Evolutionary conservation across 176 grass and related monocot species (phyloP).

Genomic region (Oryza punctata): DNA sequence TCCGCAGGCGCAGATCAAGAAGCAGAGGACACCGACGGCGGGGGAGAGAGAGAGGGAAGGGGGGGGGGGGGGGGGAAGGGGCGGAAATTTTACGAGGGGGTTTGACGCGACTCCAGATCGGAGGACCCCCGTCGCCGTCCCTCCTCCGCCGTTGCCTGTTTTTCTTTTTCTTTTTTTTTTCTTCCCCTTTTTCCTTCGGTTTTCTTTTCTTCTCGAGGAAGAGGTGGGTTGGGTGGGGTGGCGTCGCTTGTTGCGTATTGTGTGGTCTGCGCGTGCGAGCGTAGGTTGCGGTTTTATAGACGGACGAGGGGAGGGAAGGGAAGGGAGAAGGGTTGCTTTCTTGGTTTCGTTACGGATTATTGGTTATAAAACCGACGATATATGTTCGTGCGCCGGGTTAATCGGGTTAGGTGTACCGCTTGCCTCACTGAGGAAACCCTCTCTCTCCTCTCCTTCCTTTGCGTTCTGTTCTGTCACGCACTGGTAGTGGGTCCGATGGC

Average conservation of each 20-base stretch:
- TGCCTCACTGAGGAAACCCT: no score
- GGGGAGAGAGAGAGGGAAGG: not conserved
- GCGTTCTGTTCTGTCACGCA: not conserved
- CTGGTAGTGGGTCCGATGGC: not conserved
- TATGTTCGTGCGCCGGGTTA: not conserved
- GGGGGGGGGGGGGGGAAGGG: not conserved
- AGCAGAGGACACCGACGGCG: not conserved
- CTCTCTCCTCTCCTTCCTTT: no score
- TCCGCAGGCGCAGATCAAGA: not conserved
- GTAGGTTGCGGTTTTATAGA: not conserved
- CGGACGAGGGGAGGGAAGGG: not conserved
- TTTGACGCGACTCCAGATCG: constrained; percentile 30
- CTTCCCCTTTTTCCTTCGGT: not conserved
- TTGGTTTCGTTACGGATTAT: not conserved
- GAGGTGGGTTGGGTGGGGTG: not conserved
- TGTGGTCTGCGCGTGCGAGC: not conserved
- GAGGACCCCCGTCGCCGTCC: constrained; percentile 5
- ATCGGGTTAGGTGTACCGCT: not conserved
- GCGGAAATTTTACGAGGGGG: constrained; percentile 24
- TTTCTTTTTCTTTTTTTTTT: not conserved
- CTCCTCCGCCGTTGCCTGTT: not conserved
- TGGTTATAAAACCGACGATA: not conserved
- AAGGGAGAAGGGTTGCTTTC: not conserved
- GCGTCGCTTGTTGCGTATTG: not conserved
- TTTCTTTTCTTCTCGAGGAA: not conserved